Percentiles rank a stretch among this genome's conserved stretches.
Evolutionary conservation across 169 alveolate genomes (phyloP).

Genomic region (Babesia bigemina): DNA sequence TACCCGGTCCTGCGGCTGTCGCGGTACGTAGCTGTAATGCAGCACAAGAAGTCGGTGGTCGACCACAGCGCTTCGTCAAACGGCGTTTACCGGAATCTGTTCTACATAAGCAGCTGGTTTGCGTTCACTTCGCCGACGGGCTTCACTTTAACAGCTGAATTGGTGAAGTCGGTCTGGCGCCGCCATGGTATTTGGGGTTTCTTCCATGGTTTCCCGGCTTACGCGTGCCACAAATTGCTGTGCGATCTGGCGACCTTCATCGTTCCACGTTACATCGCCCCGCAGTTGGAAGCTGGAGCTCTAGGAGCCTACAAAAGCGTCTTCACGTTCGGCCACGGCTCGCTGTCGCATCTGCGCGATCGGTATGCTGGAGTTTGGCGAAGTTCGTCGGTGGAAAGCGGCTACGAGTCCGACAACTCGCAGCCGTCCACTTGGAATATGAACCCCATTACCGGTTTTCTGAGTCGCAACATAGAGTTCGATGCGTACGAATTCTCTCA

Average conservation of each 20-base stretch:
- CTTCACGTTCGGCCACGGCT: background rate
- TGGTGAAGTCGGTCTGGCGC: slow-evolving; percentile 33
- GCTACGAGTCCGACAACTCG: no score
- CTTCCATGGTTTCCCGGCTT: slow-evolving; percentile 52
- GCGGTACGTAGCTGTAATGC: slow-evolving; percentile 31
- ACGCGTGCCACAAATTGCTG: slow-evolving; percentile 18
- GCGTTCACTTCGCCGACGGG: slow-evolving; percentile 28
- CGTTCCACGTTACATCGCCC: slow-evolving; percentile 51
- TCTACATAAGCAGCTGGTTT: background rate
- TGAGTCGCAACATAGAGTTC: slow-evolving; percentile 24
- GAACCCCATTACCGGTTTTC: background rate
- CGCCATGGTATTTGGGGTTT: slow-evolving; percentile 51
- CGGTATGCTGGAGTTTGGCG: background rate
- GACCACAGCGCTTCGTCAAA: slow-evolving; percentile 37
- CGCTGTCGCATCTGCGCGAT: slow-evolving; percentile 9
- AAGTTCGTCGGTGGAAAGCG: background rate
- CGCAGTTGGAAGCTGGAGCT: background rate
- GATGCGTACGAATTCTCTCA: slow-evolving; percentile 6
- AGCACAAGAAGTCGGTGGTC: slow-evolving; percentile 40
- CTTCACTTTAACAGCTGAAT: slow-evolving; percentile 9
- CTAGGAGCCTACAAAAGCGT: background rate
- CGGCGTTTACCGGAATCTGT: slow-evolving; percentile 23
- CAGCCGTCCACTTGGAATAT: background rate
- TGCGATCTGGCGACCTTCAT: slow-evolving; percentile 41
- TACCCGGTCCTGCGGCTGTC: slow-evolving; percentile 50